Conservation (phyloP, 306 rosid species). For the Casuarina equisetifolia region DNA sequence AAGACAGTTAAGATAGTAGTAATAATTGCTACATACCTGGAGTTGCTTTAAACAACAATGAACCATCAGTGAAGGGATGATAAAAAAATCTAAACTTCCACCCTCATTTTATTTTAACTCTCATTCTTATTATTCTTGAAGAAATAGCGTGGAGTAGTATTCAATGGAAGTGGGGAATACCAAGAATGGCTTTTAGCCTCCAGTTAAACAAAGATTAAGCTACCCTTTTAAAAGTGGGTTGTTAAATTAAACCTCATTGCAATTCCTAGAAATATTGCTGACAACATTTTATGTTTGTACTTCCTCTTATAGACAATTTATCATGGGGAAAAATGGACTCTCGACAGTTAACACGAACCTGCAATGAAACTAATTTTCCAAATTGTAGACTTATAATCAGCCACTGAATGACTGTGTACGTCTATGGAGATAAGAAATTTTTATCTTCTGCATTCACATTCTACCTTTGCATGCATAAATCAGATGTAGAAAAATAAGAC, state of each 20-base stretch:
- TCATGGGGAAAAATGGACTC: background rate
- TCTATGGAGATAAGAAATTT: background rate
- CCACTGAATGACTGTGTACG: background rate
- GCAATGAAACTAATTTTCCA: slow-evolving; percentile 4
- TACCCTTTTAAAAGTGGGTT: background rate
- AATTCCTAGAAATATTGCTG: slow-evolving; percentile 1
- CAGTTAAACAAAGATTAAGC: background rate
- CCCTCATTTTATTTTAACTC: background rate
- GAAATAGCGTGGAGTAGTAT: background rate
- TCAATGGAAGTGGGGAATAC: background rate
- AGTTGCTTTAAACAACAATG: background rate
- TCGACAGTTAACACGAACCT: background rate
- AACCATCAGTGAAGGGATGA: background rate
- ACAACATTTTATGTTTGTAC: slow-evolving; percentile 7
- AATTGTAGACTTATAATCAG: background rate
- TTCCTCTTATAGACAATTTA: slow-evolving; percentile 6
- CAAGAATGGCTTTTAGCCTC: background rate
- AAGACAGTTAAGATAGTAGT: background rate
- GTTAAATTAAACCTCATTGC: slow-evolving; percentile 1
- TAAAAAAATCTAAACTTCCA: background rate
- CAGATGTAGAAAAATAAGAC: background rate
- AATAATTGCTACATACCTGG: background rate
- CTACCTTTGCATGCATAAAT: slow-evolving; percentile 1
- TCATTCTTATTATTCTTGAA: background rate
- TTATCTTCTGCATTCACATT: background rate